Conservation (phyloP, 768 basidiomycete species). For the Amanita subjunquillea region DNA sequence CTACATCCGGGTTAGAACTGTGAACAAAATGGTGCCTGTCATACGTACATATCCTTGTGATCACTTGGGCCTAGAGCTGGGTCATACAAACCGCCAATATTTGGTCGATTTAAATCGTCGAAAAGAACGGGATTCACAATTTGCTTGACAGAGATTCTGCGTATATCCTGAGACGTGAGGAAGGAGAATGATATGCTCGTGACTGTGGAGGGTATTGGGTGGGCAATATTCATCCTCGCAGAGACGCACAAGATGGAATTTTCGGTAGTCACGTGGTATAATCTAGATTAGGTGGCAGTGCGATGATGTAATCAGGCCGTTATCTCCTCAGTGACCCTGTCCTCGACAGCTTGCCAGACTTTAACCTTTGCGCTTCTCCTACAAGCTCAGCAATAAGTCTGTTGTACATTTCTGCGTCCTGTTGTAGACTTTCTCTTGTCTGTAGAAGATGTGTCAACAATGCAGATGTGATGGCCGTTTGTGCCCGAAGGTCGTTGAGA, state of each 20-base stretch:
- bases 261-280: slow-evolving; percentile 2
- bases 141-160: slow-evolving; percentile 95
- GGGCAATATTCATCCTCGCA: slow-evolving; percentile 75
- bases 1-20: slow-evolving; percentile 30
- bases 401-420: slow-evolving; percentile 86
- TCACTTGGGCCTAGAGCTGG: slow-evolving; percentile 88
- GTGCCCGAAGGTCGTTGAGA: slow-evolving; percentile 54
- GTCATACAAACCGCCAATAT: slow-evolving; percentile 88
- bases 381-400: slow-evolving; percentile 86
- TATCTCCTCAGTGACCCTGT: slow-evolving; percentile 32
- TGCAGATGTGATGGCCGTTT: slow-evolving; percentile 67
- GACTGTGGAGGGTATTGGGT: slow-evolving; percentile 80
- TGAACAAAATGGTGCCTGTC: slow-evolving; percentile 1
- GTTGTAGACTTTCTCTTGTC: slow-evolving; percentile 69
- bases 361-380: slow-evolving; percentile 82
- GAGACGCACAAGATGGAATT: neutral
- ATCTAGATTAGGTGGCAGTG: slow-evolving; percentile 4
- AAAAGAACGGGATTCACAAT: slow-evolving; percentile 88
- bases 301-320: slow-evolving; percentile 25
- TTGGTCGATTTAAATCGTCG: slow-evolving; percentile 90
- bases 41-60: slow-evolving; percentile 79
- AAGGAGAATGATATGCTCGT: slow-evolving; percentile 88
- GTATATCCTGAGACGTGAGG: slow-evolving; percentile 78
- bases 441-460: slow-evolving; percentile 78
- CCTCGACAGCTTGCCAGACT: slow-evolving; percentile 42